These are phyloP conservation scores for Backusella psychrophila DNA, from an alignment of 192 early-diverging fungal species.

Conservation along the genomic window DNA sequence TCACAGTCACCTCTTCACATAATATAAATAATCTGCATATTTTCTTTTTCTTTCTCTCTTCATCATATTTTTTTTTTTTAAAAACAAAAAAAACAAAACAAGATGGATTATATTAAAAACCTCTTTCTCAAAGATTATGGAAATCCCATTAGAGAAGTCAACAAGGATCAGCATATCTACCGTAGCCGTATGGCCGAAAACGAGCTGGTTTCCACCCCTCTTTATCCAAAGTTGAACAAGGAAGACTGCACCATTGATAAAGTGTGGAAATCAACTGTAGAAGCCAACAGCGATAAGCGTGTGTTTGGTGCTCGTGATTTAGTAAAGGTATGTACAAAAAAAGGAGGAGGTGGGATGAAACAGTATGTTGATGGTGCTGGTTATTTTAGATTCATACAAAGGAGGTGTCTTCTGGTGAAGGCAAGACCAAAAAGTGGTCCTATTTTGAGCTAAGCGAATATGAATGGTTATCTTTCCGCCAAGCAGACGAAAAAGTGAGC, in stretches of 20 bases:
- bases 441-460: constrained; percentile 65
- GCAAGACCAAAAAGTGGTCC: constrained; percentile 66
- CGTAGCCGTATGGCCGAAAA: constrained; percentile 34
- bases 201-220: constrained; percentile 37
- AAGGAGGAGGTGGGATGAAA: neutral
- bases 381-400: constrained; percentile 18
- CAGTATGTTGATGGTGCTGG: neutral
- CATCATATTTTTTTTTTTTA: neutral
- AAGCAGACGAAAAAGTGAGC: constrained; percentile 42
- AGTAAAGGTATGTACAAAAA: constrained; percentile 32
- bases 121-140: constrained; percentile 14
- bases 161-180: constrained; percentile 42
- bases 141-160: constrained; percentile 30
- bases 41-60: neutral
- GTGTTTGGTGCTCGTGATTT: constrained; percentile 42
- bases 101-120: constrained; percentile 13
- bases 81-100: too few relatives aligned
- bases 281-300: constrained; percentile 36
- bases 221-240: constrained; percentile 21
- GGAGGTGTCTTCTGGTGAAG: constrained; percentile 15
- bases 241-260: constrained; percentile 35
- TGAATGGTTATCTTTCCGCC: constrained; percentile 67
- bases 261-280: constrained; percentile 39
- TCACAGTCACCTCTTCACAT: neutral
- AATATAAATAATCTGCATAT: neutral